Conservation (phyloP, 2,329 filamentous ascomycete genomes). For the Dothidotthia symphoricarpi region DNA sequence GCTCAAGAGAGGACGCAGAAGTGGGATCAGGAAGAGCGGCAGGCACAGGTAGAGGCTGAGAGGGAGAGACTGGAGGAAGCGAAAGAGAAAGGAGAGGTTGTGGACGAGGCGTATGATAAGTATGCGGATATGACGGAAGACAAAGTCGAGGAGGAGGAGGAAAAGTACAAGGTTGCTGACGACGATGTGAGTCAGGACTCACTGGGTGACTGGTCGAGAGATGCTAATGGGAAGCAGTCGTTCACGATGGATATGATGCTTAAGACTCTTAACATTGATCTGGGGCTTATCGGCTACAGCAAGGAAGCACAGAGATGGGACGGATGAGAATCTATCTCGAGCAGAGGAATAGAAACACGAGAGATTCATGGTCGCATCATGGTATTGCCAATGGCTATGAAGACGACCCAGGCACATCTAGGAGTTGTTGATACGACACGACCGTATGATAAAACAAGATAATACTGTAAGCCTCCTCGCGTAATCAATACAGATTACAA, state of each 20-base stretch:
- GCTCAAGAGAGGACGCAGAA: constrained; percentile 36
- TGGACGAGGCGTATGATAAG: constrained; percentile 51
- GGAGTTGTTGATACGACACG: too few species aligned
- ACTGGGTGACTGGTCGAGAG: not conserved
- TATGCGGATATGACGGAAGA: constrained; percentile 41
- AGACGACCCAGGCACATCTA: too few species aligned
- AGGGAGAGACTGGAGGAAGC: constrained; percentile 48
- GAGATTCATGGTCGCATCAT: too few species aligned
- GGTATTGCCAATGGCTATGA: too few species aligned
- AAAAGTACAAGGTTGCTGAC: constrained; percentile 32
- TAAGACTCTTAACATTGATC: constrained; percentile 62
- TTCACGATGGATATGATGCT: constrained; percentile 73
- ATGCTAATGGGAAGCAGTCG: constrained; percentile 39
- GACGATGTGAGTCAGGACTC: constrained; percentile 45
- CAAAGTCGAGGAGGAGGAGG: constrained; percentile 45
- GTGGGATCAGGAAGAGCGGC: constrained; percentile 37
- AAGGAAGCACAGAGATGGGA: constrained; percentile 58
- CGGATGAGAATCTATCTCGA: constrained; percentile 40
- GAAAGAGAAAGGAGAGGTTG: constrained; percentile 31
- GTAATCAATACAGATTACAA: too few species aligned
- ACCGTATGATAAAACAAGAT: too few species aligned
- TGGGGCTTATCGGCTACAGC: constrained; percentile 63
- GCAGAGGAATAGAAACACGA: not conserved
- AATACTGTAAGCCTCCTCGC: too few species aligned
- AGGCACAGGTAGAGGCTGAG: constrained; percentile 28